Base-by-base conservation (phyloP, 2,329 filamentous ascomycete species). In the Dactylellina cionopaga region DNA sequence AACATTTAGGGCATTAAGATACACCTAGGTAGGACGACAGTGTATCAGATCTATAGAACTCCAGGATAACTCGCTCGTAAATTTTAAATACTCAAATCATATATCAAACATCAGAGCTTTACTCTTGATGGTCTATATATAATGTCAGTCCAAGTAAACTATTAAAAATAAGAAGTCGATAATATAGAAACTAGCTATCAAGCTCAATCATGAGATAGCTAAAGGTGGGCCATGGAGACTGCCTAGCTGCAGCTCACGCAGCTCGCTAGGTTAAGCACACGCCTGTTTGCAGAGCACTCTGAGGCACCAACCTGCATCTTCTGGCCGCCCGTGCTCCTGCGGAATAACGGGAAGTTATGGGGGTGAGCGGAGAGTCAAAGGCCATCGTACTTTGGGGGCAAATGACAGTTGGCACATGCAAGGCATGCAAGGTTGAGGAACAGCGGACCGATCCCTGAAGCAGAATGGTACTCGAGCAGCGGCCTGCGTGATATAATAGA, bases 331-430 rank as follows among this genome's bases (percentile, higher is more conserved):
- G 59, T 62, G 13, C 22, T 33, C 33, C 43, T 71, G 35, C 58
- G 66, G 66, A 71, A 64, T 19, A 43, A 46, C 58, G 66, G 66
- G 56, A 64, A 58, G 46, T 39, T 35, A 17, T n/a, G n/a, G n/a
- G n/a, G n/a, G n/a, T n/a, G n/a, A n/a, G n/a, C n/a, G 25, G 37
- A 55, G 58, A 25, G 31, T 1, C 4, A 25, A 27, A 51, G 46
- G 56, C 22, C 31, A 27, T 44, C 33, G 22, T 66, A 33, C 24
- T 24, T 56, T 31, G 51, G 46, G 52, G 52, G 60, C 59, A 65
- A 64, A 72, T 65, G 59, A 60, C 68, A 54, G 59, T 54, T 65
- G 58, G 58, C 59, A 71, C 59, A 64, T 71, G 68, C 59, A 72
- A 33, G 33, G 5, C 11, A 22, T 47, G 55, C 59, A 65, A 60